Evolutionary conservation across 2,329 filamentous ascomycete genomes (phyloP), one percentile per base, ranked within the genome.

Genomic region (Aureobasidium sp.): DNA sequence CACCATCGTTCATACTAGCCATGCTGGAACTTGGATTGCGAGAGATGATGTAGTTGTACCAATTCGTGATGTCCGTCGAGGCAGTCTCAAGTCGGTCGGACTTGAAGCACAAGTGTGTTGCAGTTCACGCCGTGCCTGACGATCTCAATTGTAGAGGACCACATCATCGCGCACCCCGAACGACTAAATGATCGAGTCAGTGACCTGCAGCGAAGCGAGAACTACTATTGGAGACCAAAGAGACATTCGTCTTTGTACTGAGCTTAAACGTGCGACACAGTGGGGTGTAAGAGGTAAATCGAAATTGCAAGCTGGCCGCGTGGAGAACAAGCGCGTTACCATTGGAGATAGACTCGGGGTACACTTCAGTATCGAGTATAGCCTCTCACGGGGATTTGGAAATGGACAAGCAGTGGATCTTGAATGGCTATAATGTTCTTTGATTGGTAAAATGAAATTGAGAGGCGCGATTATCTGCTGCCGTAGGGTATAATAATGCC

Each of bases 391-490:
- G 3, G 36, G 4, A 42, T 34, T 34, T 25, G 27, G 27, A 2
- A 48, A 34, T 36, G 20, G 27, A 29, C n/a, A 39, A 20, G 29
- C 12, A n/a, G 7, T 12, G 2, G 8, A 12, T 11, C 14, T 34
- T 22, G 39, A 44, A 31, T 5, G 25, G 12, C n/a, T 34, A 17
- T 14, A 48, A n/a, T 45, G 25, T 29, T 48, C 20, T 15, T 58
- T 8, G 22, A 58, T 58, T 47, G 55, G 11, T n/a, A 45, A 14
- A 48, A n/a, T 29, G 20, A 12, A 34, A 39, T 20, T 47, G 22
- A 34, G 14, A 48, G 55, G 55, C 55, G 55, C 55, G 27, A 39
- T 45, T 48, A 41, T 57, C 53, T 58, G 55, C 55, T 58, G 55
- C 55, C 55, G 37, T 25, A 14, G 55, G 55, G 55, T 58, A 58